These are phyloP conservation scores for Agrocybe pediades DNA, from an alignment of 768 basidiomycete species.

Conservation along the genomic window DNA sequence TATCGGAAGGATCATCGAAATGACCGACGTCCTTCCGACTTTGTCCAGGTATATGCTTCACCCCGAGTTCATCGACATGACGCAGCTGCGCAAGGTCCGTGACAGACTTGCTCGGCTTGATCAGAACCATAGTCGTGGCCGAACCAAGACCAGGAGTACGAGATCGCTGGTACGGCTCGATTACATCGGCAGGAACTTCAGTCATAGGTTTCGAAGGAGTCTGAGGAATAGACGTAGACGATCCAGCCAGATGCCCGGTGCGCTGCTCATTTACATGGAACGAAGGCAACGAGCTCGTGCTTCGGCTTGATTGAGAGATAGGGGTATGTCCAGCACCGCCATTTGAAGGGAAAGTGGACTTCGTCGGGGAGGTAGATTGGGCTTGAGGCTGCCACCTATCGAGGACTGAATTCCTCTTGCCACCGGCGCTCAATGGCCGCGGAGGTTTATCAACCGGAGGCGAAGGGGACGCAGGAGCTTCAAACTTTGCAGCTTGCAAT, in stretches of 20 bases:
- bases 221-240: slow-evolving; percentile 39
- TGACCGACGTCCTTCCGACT: slow-evolving; percentile 19
- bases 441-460: slow-evolving; percentile 33
- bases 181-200: slow-evolving; percentile 15
- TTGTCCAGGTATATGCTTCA: slow-evolving; percentile 30
- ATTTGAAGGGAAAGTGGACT: slow-evolving; percentile 33
- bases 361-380: slow-evolving; percentile 42
- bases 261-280: neutral
- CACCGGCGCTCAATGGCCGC: slow-evolving; percentile 27
- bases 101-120: slow-evolving; percentile 51
- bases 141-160: slow-evolving; percentile 58
- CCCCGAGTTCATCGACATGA: slow-evolving; percentile 50
- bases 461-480: slow-evolving; percentile 38
- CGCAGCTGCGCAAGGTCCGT: slow-evolving; percentile 46
- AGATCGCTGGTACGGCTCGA: slow-evolving; percentile 29
- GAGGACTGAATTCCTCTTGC: slow-evolving; percentile 57
- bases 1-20: slow-evolving; percentile 26
- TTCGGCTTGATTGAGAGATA: slow-evolving; percentile 10
- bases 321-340: slow-evolving; percentile 32
- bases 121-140: slow-evolving; percentile 74
- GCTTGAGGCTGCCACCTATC: slow-evolving; percentile 67
- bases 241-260: slow-evolving; percentile 36
- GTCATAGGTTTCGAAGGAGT: slow-evolving; percentile 17
- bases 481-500: slow-evolving; percentile 64
- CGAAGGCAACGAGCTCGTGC: neutral